Percentiles rank a stretch among this genome's conserved stretches.
Conservation (phyloP, 345 rosid genomes). For the Litchi chinensis region DNA sequence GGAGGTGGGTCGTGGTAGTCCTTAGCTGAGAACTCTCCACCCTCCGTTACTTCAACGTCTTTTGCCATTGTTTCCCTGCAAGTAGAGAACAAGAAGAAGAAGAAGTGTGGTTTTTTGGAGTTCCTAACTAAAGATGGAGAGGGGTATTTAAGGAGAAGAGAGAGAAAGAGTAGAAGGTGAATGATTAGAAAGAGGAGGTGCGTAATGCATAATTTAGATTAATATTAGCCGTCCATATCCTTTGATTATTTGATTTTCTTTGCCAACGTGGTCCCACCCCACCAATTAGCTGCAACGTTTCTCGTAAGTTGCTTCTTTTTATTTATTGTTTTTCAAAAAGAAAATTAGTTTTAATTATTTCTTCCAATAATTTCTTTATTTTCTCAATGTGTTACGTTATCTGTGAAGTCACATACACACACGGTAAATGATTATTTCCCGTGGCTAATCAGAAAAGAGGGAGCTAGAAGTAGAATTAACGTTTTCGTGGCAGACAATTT, state of each 20-base stretch:
- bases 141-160: constrained; percentile 25
- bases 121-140: not conserved
- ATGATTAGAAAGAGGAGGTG: constrained; percentile 13
- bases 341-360: no score
- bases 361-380: no score
- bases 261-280: constrained; percentile 30
- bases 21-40: constrained; percentile 45
- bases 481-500: no score
- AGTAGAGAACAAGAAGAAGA: not conserved
- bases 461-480: no score
- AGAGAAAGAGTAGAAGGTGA: not conserved
- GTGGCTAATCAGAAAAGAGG: no score
- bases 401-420: not conserved
- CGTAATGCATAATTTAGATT: constrained; percentile 19
- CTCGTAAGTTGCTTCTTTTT: not conserved
- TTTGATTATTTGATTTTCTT: constrained; percentile 19
- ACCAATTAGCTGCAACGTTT: constrained; percentile 16
- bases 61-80: not conserved
- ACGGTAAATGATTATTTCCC: no score
- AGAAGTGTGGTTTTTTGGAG: not conserved
- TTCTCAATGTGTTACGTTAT: not conserved
- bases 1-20: constrained; percentile 84
- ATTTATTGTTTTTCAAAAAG: not conserved
- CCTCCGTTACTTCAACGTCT: constrained; percentile 18
- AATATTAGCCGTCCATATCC: constrained; percentile 38